phyloP scores from a whole-genome alignment of 2,329 filamentous ascomycete species.

The Hawksworthiomyces lignivorus region DNA sequence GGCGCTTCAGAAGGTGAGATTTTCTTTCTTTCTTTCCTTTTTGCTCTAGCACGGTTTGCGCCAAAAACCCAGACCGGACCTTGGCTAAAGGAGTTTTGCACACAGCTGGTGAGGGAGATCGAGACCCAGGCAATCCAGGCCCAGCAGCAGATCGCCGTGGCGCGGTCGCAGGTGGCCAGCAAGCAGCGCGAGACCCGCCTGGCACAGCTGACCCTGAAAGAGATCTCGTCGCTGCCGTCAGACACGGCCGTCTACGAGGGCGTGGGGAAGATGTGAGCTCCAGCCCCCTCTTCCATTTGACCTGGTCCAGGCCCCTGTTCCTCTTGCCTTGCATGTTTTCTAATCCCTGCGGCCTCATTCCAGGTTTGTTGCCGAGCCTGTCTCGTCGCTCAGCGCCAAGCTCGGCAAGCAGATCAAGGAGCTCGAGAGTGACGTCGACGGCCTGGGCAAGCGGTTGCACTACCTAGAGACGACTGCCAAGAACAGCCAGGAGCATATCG shows the following conservation, averaged over 20 bases:
- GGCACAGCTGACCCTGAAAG: slow-evolving; percentile 76
- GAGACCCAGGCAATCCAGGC: slow-evolving; percentile 81
- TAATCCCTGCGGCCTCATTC: too few species aligned
- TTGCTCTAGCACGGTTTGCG: too few species aligned
- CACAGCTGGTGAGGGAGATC: slow-evolving; percentile 83
- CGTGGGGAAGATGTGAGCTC: slow-evolving; percentile 88
- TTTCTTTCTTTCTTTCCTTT: neutral
- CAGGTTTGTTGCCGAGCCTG: slow-evolving; percentile 83
- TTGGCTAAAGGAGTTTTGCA: neutral
- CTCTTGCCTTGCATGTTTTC: too few species aligned
- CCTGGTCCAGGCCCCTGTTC: too few species aligned
- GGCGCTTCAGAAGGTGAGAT: slow-evolving; percentile 77
- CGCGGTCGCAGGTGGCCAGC: slow-evolving; percentile 72
- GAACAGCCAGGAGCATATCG: slow-evolving; percentile 86
- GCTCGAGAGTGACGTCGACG: slow-evolving; percentile 69
- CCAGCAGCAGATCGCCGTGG: slow-evolving; percentile 85
- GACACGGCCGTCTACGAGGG: slow-evolving; percentile 86
- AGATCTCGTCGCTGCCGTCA: slow-evolving; percentile 67
- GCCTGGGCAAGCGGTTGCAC: slow-evolving; percentile 78
- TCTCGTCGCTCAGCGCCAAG: slow-evolving; percentile 64
- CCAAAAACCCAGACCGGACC: slow-evolving; percentile 1
- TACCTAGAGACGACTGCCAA: slow-evolving; percentile 93
- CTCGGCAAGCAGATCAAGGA: slow-evolving; percentile 67
- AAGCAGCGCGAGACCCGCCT: slow-evolving; percentile 88
- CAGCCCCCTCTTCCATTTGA: too few species aligned